Percentiles rank a stretch among this genome's conserved stretches.
phyloP scores from a whole-genome alignment of 2,329 filamentous ascomycete species.

The Phialophora chinensis region DNA sequence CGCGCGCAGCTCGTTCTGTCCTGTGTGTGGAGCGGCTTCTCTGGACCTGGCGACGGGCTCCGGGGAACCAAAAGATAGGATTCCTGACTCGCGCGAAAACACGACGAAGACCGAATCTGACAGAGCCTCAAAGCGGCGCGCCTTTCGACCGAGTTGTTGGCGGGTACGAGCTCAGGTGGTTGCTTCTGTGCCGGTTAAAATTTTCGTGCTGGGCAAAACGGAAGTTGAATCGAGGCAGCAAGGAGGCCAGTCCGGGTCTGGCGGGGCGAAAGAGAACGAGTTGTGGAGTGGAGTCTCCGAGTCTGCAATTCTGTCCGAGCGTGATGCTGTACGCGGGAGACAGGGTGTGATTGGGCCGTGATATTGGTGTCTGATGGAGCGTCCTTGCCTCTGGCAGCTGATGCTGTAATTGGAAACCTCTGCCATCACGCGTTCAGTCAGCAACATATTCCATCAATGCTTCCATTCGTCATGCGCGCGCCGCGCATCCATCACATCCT shows the following conservation, averaged over 20 bases:
- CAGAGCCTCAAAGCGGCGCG: constrained; percentile 34
- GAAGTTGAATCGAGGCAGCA: constrained; percentile 24
- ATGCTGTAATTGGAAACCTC: constrained; percentile 27
- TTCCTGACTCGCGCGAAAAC: constrained; percentile 18
- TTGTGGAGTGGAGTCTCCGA: constrained; percentile 25
- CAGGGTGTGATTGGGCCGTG: constrained; percentile 21
- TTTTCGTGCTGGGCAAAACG: constrained; percentile 27
- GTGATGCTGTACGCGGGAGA: constrained; percentile 25
- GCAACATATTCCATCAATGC: constrained; percentile 14
- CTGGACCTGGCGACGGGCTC: constrained; percentile 25
- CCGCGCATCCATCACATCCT: constrained; percentile 1
- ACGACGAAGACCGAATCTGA: constrained; percentile 24
- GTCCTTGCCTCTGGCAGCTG: constrained; percentile 8
- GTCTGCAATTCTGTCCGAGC: constrained; percentile 11
- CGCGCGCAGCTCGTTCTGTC: constrained; percentile 34
- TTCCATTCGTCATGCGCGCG: constrained; percentile 6
- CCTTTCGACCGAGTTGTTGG: constrained; percentile 19
- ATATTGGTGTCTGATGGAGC: constrained; percentile 12
- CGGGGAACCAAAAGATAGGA: constrained; percentile 21
- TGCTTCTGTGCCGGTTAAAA: constrained; percentile 26
- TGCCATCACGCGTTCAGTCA: constrained; percentile 26
- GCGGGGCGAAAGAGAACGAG: constrained; percentile 17
- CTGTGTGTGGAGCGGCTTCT: constrained; percentile 30
- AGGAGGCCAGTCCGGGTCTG: constrained; percentile 13
- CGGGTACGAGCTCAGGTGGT: constrained; percentile 20